These are phyloP conservation scores for Cyberlindnera bimundalis DNA, from an alignment of 805 yeast genomes.

Conservation along the genomic window DNA sequence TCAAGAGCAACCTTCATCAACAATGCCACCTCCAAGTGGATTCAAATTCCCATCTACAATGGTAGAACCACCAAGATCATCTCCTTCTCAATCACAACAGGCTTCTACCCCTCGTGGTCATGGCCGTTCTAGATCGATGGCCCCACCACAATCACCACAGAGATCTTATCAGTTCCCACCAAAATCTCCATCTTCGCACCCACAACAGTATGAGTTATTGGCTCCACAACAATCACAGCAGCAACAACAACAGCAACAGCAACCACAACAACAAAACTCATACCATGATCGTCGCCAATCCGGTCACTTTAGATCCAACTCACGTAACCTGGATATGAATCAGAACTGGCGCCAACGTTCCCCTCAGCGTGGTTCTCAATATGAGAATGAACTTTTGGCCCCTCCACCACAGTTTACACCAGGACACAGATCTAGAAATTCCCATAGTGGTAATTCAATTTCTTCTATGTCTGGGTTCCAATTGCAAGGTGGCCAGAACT, in stretches of 20 bases:
- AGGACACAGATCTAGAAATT: conserved; percentile 75
- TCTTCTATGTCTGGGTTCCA: conserved; percentile 29
- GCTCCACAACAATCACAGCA: conserved; percentile 19
- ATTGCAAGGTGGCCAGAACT: conserved; percentile 23
- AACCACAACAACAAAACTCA: no score
- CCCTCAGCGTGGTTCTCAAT: conserved; percentile 32
- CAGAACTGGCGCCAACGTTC: conserved; percentile 59
- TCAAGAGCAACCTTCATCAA: conserved; percentile 10
- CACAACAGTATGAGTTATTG: conserved; percentile 3
- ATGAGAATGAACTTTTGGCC: conserved; percentile 22
- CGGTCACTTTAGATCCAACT: conserved; percentile 37
- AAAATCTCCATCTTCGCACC: conserved; percentile 16
- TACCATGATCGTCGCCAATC: conserved; percentile 40
- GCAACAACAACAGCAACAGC: conserved; percentile 24
- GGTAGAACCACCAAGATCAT: conserved; percentile 31
- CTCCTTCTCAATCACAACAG: conserved; percentile 9
- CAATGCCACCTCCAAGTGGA: conserved; percentile 32
- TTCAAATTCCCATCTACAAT: conserved; percentile 57
- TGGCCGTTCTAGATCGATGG: conserved; percentile 25
- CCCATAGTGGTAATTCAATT: conserved; percentile 60
- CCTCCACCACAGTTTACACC: conserved; percentile 44
- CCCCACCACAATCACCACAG: conserved; percentile 37
- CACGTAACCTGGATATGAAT: conserved; percentile 41
- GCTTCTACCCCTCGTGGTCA: conserved; percentile 17
- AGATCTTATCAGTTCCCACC: conserved; percentile 67